A percentile compares a stretch with the other conserved stretches of the same genome.
These are phyloP conservation scores for Dentipellis sp. DNA, from an alignment of 768 basidiomycete species.

Conservation along the genomic window DNA sequence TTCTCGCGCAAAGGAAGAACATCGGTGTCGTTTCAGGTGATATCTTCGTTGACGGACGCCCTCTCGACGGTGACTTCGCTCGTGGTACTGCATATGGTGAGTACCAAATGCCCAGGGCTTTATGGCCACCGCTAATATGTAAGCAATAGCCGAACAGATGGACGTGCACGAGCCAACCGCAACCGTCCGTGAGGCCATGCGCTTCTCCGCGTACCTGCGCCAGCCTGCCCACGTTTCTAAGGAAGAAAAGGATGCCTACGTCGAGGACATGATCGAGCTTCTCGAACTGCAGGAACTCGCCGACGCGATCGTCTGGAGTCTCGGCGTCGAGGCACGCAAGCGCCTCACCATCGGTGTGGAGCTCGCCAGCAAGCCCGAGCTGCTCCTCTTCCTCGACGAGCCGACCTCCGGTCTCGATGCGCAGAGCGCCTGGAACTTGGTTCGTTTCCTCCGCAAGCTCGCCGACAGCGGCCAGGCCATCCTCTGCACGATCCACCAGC, in stretches of 20 bases:
- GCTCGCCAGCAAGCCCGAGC: constrained; percentile 78
- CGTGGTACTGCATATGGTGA: constrained; percentile 63
- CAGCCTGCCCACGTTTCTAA: constrained; percentile 61
- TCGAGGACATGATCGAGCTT: constrained; percentile 78
- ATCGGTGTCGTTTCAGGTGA: constrained; percentile 62
- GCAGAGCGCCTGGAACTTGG: constrained; percentile 75
- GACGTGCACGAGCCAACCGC: constrained; percentile 79
- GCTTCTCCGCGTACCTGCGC: constrained; percentile 79
- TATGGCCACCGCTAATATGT: constrained; percentile 18
- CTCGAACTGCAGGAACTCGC: constrained; percentile 79
- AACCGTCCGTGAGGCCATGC: constrained; percentile 78
- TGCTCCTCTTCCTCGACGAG: constrained; percentile 57
- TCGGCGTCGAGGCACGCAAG: constrained; percentile 70
- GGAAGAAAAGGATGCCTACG: constrained; percentile 73
- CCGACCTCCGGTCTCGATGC: constrained; percentile 53
- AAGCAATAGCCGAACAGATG: constrained; percentile 48
- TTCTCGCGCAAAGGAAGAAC: constrained; percentile 65
- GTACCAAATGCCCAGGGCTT: constrained; percentile 16
- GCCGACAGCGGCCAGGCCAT: constrained; percentile 85
- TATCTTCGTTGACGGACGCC: constrained; percentile 55
- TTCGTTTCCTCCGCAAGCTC: constrained; percentile 77
- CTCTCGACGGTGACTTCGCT: constrained; percentile 45
- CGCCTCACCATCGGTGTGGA: constrained; percentile 90
- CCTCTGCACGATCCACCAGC: constrained; percentile 86
- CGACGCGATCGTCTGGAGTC: constrained; percentile 70